Evolutionary conservation across 23 red algal genomes (phyloP).

Genomic region (Gracilaria domingensis): DNA sequence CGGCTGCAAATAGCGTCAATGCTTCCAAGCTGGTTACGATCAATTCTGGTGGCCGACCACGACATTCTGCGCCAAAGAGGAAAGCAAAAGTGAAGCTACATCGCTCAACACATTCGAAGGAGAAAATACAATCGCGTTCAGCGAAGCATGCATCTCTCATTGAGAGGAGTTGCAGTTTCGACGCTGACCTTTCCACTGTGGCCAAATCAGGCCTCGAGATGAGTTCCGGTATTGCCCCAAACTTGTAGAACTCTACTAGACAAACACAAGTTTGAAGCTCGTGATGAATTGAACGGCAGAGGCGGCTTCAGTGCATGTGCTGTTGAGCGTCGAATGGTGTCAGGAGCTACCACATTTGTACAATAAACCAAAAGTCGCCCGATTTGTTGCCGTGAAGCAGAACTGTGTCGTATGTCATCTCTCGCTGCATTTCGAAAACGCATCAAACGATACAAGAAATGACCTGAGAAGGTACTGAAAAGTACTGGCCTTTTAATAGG

Average conservation of each 20-base stretch:
- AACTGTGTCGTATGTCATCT: too few relatives aligned
- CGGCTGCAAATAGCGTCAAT: not conserved
- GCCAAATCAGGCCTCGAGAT: not conserved
- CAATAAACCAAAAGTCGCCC: too few relatives aligned
- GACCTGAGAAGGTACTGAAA: too few relatives aligned
- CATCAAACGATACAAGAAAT: too few relatives aligned
- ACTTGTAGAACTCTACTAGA: too few relatives aligned
- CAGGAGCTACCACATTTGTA: too few relatives aligned
- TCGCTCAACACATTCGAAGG: not conserved
- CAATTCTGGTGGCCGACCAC: not conserved
- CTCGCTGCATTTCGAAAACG: too few relatives aligned
- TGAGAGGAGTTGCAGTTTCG: slow-evolving; percentile 18
- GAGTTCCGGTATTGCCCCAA: slow-evolving; percentile 3
- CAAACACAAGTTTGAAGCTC: not conserved
- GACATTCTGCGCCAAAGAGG: not conserved
- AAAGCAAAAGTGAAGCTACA: not conserved
- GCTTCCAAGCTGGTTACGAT: not conserved
- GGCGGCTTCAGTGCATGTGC: not conserved
- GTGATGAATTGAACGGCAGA: not conserved
- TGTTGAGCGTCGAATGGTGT: too few relatives aligned
- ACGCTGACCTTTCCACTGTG: slow-evolving; percentile 19
- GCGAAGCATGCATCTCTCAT: not conserved
- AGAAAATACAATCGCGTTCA: not conserved
- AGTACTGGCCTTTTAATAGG: too few relatives aligned
- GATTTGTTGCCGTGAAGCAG: too few relatives aligned